Percentiles rank a stretch among this genome's conserved stretches.
Conservation (phyloP, 805 yeast species). For the Yarrowia bubula region DNA sequence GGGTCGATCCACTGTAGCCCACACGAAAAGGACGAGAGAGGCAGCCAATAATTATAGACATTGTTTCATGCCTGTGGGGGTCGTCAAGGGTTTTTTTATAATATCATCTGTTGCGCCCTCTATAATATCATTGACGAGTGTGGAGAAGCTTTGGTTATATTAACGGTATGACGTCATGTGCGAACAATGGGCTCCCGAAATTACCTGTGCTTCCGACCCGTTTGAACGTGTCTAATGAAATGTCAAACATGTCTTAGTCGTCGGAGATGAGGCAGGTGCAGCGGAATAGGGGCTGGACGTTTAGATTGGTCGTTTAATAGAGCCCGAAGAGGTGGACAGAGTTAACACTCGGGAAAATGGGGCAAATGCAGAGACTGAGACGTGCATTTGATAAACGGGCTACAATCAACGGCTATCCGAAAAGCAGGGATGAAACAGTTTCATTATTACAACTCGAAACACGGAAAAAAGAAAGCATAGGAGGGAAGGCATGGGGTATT, state of each 20-base stretch:
- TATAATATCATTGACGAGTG: too few relatives aligned
- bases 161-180: conserved; percentile 15
- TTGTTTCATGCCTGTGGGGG: not conserved
- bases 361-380: not conserved
- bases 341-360: not conserved
- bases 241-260: too few relatives aligned
- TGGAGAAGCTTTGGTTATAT: too few relatives aligned
- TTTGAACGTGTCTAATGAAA: too few relatives aligned
- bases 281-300: not conserved
- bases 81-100: too few relatives aligned
- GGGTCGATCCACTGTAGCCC: not conserved
- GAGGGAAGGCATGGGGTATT: not conserved
- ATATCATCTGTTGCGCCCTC: too few relatives aligned
- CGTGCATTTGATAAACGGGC: not conserved
- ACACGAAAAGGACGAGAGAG: not conserved
- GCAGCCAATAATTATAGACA: not conserved
- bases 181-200: not conserved
- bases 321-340: not conserved
- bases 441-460: not conserved
- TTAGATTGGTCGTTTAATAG: not conserved
- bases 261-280: too few relatives aligned
- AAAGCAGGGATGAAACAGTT: conserved; percentile 8
- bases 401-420: not conserved
- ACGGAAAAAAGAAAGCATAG: not conserved
- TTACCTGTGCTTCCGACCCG: too few relatives aligned